Evolutionary conservation across 768 basidiomycete species (phyloP).

Genomic region (Psilocybe sp.): DNA sequence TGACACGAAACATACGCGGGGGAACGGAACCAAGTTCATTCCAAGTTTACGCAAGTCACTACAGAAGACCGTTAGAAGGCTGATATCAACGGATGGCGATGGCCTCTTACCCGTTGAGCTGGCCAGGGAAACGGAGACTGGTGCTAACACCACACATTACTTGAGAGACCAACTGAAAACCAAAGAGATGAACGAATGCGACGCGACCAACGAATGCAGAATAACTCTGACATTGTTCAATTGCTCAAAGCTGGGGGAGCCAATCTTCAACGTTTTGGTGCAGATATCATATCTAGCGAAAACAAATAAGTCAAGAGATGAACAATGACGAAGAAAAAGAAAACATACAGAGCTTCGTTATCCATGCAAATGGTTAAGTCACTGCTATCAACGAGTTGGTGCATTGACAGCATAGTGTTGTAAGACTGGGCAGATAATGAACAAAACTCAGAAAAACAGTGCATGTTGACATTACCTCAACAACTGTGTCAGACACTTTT

Average conservation of each 20-base stretch:
- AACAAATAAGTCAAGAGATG: not conserved
- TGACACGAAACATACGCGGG: constrained; percentile 56
- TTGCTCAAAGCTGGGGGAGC: constrained; percentile 59
- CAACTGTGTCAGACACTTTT: constrained; percentile 54
- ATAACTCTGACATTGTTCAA: constrained; percentile 71
- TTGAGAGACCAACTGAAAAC: constrained; percentile 64
- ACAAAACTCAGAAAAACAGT: constrained; percentile 38
- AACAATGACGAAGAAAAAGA: not conserved
- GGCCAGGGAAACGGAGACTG: constrained; percentile 89
- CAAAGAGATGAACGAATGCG: too few species aligned
- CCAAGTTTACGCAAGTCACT: constrained; percentile 88
- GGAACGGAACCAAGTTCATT: constrained; percentile 96
- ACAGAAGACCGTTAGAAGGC: constrained; percentile 3
- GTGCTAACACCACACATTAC: constrained; percentile 97
- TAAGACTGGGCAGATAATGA: constrained; percentile 68
- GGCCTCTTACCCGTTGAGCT: constrained; percentile 72
- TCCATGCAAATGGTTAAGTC: constrained; percentile 85
- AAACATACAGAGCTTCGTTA: constrained; percentile 77
- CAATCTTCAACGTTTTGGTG: constrained; percentile 60
- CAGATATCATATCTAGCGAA: constrained; percentile 67
- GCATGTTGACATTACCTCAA: constrained; percentile 55
- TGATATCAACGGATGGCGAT: not conserved
- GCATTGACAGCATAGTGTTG: constrained; percentile 79
- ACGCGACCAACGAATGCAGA: too few species aligned
- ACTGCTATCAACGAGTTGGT: constrained; percentile 87